Conservation (phyloP, 352 stramenopile species). For the Globisporangium takayamanum region DNA sequence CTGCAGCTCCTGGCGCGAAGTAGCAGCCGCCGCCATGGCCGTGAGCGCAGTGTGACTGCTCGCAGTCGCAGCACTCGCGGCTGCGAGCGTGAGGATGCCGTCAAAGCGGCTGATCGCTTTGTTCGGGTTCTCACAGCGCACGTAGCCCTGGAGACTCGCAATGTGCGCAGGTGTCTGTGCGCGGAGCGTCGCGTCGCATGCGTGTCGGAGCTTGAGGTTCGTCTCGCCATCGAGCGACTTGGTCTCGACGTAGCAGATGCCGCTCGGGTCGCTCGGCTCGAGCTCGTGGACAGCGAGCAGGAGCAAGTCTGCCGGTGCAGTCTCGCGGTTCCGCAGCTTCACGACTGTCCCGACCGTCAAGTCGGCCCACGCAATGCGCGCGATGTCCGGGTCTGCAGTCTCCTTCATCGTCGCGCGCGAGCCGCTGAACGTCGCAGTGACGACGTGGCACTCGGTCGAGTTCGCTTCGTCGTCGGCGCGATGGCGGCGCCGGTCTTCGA, state of each 20-base stretch:
- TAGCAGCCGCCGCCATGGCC: neutral
- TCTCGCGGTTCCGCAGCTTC: constrained; percentile 73
- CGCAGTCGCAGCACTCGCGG: constrained; percentile 11
- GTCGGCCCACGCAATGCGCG: constrained; percentile 58
- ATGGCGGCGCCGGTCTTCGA: constrained; percentile 82
- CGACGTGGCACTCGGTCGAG: constrained; percentile 53
- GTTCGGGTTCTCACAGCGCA: constrained; percentile 77
- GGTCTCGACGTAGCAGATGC: constrained; percentile 89
- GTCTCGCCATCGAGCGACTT: constrained; percentile 92
- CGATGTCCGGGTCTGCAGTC: constrained; percentile 33
- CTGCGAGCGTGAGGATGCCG: constrained; percentile 39
- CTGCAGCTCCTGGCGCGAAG: neutral
- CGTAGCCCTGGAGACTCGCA: constrained; percentile 43
- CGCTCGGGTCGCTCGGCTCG: constrained; percentile 29
- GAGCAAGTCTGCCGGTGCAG: constrained; percentile 76
- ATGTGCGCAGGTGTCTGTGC: constrained; percentile 72
- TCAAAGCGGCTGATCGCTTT: constrained; percentile 76
- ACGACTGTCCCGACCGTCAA: constrained; percentile 83
- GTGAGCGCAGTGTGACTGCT: neutral
- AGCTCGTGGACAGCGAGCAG: constrained; percentile 74
- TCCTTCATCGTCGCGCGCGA: constrained; percentile 22
- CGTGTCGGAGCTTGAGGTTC: constrained; percentile 88
- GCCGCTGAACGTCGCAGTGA: constrained; percentile 44
- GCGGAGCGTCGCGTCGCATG: constrained; percentile 63
- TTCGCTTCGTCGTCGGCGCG: constrained; percentile 81